phyloP scores from a whole-genome alignment of 768 basidiomycete species.

The Dentipellis fragilis region DNA sequence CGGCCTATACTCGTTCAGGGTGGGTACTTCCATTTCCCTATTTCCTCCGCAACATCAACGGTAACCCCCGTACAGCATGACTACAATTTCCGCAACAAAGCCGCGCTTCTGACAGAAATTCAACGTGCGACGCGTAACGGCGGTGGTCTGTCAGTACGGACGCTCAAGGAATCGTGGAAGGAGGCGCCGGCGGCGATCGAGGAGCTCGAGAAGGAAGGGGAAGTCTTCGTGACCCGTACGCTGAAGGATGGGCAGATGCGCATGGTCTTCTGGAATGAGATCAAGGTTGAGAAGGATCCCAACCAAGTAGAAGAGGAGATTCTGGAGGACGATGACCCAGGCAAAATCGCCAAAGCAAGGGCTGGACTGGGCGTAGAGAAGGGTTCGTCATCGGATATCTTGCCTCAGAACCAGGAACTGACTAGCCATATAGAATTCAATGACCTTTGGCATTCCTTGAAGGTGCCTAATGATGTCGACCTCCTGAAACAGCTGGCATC shows the following conservation, averaged over 20 bases:
- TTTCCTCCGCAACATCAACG: conserved; percentile 2
- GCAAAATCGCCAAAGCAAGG: conserved; percentile 26
- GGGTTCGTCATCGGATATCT: conserved; percentile 34
- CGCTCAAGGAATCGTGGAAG: conserved; percentile 87
- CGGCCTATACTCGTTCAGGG: conserved; percentile 80
- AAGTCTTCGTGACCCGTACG: conserved; percentile 81
- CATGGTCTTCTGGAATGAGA: conserved; percentile 88
- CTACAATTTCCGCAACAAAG: conserved; percentile 77
- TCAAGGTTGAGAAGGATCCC: conserved; percentile 34
- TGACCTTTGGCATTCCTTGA: conserved; percentile 79
- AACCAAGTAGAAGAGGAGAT: conserved; percentile 8
- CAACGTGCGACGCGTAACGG: conserved; percentile 78
- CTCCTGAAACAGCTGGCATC: conserved; percentile 66
- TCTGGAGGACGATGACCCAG: conserved; percentile 3
- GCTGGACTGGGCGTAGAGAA: conserved; percentile 66
- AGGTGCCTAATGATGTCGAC: conserved; percentile 81
- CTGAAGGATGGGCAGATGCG: conserved; percentile 73
- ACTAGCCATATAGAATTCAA: conserved; percentile 52
- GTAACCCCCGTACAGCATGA: conserved; percentile 51
- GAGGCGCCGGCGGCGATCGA: conserved; percentile 77
- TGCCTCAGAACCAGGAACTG: background rate
- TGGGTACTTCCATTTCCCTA: conserved; percentile 21
- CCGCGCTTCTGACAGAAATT: conserved; percentile 74
- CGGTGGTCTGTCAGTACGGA: conserved; percentile 75
- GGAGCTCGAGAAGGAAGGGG: conserved; percentile 83